phyloP scores from a whole-genome alignment of 2,329 filamentous ascomycete species.

The Epichloe uncinata region DNA sequence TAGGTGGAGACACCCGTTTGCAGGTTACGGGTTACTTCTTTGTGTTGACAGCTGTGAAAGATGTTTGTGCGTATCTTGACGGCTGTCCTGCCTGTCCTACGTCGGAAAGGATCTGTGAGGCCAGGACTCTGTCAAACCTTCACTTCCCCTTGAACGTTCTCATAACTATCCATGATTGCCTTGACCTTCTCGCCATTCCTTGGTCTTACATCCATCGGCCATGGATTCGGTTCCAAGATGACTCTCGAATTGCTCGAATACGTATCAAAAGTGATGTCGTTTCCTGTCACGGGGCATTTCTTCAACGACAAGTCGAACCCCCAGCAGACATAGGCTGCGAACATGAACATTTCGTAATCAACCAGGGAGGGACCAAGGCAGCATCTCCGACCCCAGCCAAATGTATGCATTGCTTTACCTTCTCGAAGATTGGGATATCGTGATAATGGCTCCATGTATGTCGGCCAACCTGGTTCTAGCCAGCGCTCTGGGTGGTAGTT shows the following conservation, averaged over 20 bases:
- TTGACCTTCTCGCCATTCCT: constrained; percentile 23
- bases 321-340: constrained; percentile 35
- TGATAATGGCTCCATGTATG: constrained; percentile 50
- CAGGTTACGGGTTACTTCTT: no score
- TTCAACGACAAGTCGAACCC: constrained; percentile 31
- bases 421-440: constrained; percentile 49
- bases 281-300: no score
- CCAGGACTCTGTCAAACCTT: not conserved
- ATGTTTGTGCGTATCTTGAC: no score
- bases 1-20: no score
- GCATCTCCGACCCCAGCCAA: constrained; percentile 31
- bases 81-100: no score
- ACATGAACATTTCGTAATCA: constrained; percentile 44
- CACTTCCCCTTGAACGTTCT: not conserved
- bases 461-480: constrained; percentile 48
- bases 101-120: no score
- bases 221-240: constrained; percentile 36
- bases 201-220: constrained; percentile 30
- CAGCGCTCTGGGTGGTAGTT: constrained; percentile 49
- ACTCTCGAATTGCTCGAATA: no score
- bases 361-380: not conserved
- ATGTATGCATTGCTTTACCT: constrained; percentile 45
- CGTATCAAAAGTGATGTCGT: no score
- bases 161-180: constrained; percentile 25
- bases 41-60: no score